Evolutionary conservation across 768 basidiomycete species (phyloP), one percentile per base, ranked within the genome.

Genomic region (Lactifluus echinatus): DNA sequence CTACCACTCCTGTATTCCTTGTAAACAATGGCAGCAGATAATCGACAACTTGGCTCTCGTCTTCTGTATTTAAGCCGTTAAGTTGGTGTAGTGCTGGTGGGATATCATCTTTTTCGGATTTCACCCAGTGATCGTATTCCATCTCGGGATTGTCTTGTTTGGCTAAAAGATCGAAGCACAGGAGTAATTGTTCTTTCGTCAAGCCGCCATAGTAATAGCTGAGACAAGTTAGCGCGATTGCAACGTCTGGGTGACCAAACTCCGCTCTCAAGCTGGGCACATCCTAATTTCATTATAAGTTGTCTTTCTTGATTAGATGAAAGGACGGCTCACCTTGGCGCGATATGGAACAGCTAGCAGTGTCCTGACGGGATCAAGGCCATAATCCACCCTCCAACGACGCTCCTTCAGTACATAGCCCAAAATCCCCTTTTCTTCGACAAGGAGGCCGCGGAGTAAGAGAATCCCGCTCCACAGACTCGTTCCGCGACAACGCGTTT

Each of bases 341-440:
- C 74, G 69, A 53, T 77, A 81, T 0, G 80, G 79, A 0, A 81
- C 78, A 0, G 79, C 78, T 1, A 80, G 70, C 60, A 75, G 65
- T 1, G 77, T 72, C 3, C 80, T 72, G 6, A 45, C 59, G 2
- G 62, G 62, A 46, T 76, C 75, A 3, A 79, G 71, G 2, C 80
- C 79, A 59, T 77, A 81, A 44, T 81, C 75, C 0, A 81, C 79
- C 29, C 79, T 64, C 77, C 78, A 81, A 11, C 77, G 72, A 45
- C 68, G 70, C 17, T 72, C 67, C 31, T 63, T 65, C 0, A 81
- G 64, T 0, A 66, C 65, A 46, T 73, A 73, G 2, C 66, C 37
- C 1, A 81, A 66, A 8, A 81, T 71, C 0, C 74, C 75, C 8
- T 49, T 42, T 17, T 28, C 36, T 1, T 69, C 66, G 0, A 68